These are phyloP conservation scores for Vigna hirtella DNA, from an alignment of 306 rosid genomes.

Conservation along the genomic window DNA sequence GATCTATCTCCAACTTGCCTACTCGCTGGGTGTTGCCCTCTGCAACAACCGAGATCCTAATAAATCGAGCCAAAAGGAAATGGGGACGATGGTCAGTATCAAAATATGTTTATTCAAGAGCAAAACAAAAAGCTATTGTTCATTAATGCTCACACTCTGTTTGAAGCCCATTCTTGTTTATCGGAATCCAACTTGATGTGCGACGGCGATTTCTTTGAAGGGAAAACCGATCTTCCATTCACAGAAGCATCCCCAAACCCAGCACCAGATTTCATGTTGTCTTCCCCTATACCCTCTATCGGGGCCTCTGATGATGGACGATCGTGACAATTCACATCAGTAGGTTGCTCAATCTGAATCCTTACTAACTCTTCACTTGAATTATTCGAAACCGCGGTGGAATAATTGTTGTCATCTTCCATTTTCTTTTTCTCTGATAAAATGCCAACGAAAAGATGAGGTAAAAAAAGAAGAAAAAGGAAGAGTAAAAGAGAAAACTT, in stretches of 20 bases:
- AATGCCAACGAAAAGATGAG: slow-evolving; percentile 11
- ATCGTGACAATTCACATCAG: slow-evolving; percentile 39
- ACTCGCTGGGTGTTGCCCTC: slow-evolving; percentile 48
- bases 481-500: slow-evolving; percentile 27
- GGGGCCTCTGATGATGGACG: slow-evolving; percentile 33
- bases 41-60: slow-evolving; percentile 46
- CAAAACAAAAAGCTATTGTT: slow-evolving; percentile 13
- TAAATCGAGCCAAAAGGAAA: slow-evolving; percentile 36
- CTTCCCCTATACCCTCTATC: slow-evolving; percentile 38
- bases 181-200: slow-evolving; percentile 41
- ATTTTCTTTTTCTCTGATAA: slow-evolving; percentile 48
- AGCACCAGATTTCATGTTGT: slow-evolving; percentile 31
- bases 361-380: slow-evolving; percentile 43
- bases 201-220: slow-evolving; percentile 16
- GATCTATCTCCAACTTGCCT: slow-evolving; percentile 66
- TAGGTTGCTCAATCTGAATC: slow-evolving; percentile 45
- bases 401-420: slow-evolving; percentile 39
- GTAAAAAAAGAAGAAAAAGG: background rate
- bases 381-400: slow-evolving; percentile 30
- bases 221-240: slow-evolving; percentile 24
- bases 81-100: slow-evolving; percentile 27
- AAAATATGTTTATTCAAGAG: slow-evolving; percentile 8
- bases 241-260: slow-evolving; percentile 25
- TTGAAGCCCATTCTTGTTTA: slow-evolving; percentile 45
- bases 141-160: slow-evolving; percentile 57